Evolutionary conservation across 345 rosid species (phyloP).

Genomic region (Leavenworthia alabamica): DNA sequence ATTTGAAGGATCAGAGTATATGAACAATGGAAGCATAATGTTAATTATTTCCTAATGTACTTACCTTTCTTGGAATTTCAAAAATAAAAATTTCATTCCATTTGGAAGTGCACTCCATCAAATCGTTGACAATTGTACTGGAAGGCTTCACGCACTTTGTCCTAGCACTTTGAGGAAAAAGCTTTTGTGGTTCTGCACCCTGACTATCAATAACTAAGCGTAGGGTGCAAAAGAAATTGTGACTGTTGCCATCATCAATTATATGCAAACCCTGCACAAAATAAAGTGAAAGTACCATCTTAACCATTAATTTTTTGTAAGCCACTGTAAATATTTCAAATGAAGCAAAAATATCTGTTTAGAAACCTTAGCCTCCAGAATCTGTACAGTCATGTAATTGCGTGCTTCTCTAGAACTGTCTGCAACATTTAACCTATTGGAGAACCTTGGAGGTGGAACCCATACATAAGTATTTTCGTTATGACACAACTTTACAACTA

Average conservation of each 20-base stretch:
- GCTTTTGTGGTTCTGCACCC: too few species aligned
- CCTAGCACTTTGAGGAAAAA: too few species aligned
- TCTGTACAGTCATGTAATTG: constrained; percentile 61
- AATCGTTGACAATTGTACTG: too few species aligned
- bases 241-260: constrained; percentile 85
- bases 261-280: constrained; percentile 86
- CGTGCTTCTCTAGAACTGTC: constrained; percentile 77
- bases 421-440: constrained; percentile 72
- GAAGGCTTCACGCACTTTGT: too few species aligned
- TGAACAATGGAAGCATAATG: constrained; percentile 3
- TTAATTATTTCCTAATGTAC: not conserved
- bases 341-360: not conserved
- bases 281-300: too few species aligned
- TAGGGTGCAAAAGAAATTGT: constrained; percentile 82
- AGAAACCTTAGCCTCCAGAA: constrained; percentile 86
- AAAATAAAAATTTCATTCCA: constrained; percentile 96
- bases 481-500: too few species aligned
- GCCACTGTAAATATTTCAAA: not conserved
- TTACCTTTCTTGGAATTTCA: constrained; percentile 90
- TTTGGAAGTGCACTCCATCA: too few species aligned
- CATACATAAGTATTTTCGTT: too few species aligned
- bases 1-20: not conserved
- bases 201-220: constrained; percentile 76
- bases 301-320: not conserved
- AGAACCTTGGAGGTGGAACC: too few species aligned